These are phyloP conservation scores for Cercospora sp. DNA, from an alignment of 2,329 filamentous ascomycete species.

Conservation along the genomic window DNA sequence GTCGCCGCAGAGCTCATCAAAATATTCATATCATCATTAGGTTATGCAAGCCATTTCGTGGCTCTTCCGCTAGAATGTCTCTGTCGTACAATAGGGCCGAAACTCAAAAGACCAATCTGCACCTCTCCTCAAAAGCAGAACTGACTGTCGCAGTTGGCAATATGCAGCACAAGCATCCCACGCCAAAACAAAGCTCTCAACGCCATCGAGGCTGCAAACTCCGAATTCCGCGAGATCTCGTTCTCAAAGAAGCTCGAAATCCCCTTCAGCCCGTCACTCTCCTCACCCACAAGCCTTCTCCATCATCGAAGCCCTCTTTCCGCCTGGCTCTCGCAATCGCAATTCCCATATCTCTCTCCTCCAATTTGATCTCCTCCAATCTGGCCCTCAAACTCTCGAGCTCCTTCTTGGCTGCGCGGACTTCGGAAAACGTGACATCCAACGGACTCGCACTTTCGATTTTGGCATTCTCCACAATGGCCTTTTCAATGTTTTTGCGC, in stretches of 20 bases:
- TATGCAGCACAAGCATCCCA: background rate
- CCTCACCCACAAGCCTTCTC: slow-evolving; percentile 73
- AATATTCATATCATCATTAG: background rate
- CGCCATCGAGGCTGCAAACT: background rate
- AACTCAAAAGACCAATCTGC: background rate
- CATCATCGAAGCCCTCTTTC: slow-evolving; percentile 60
- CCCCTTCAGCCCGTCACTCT: slow-evolving; percentile 62
- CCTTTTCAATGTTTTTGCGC: slow-evolving; percentile 68
- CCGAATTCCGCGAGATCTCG: background rate
- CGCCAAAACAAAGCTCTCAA: background rate
- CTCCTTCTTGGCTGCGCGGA: slow-evolving; percentile 60
- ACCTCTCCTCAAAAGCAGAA: background rate
- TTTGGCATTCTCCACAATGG: slow-evolving; percentile 75
- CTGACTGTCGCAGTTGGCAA: background rate
- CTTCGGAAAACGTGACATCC: slow-evolving; percentile 60
- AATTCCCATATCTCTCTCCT: slow-evolving; percentile 77
- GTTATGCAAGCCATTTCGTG: background rate
- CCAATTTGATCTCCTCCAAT: slow-evolving; percentile 69
- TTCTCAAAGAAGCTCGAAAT: background rate
- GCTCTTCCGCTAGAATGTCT: background rate
- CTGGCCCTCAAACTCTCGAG: slow-evolving; percentile 66
- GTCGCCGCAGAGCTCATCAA: background rate
- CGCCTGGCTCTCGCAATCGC: slow-evolving; percentile 74
- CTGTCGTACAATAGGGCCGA: background rate
- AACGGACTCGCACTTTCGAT: slow-evolving; percentile 69